A percentile compares a stretch with the other conserved stretches of the same genome.
Conservation (phyloP, 2,329 filamentous ascomycete species). For the Fusarium concolor region DNA sequence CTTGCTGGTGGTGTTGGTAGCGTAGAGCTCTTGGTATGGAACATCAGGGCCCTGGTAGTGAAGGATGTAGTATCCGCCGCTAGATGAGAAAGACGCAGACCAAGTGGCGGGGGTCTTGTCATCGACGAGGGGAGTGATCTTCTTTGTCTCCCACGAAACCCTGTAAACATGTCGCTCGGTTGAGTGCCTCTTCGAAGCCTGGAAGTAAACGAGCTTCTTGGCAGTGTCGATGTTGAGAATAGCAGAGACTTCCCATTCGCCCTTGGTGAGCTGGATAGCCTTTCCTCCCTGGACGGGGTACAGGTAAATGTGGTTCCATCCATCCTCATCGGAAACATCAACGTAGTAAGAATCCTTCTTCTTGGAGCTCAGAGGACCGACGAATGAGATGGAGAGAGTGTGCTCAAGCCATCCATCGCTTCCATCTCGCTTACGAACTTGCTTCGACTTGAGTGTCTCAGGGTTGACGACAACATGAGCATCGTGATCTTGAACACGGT, state of each 20-base stretch:
- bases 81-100: constrained; percentile 73
- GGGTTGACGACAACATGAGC: constrained; percentile 71
- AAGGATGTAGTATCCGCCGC: constrained; percentile 73
- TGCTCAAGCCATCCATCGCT: constrained; percentile 73
- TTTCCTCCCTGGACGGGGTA: constrained; percentile 68
- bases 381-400: constrained; percentile 65
- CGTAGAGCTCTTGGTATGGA: constrained; percentile 75
- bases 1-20: constrained; percentile 62
- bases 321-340: constrained; percentile 73
- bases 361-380: constrained; percentile 58
- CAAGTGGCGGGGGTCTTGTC: constrained; percentile 69
- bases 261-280: constrained; percentile 68
- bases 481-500: constrained; percentile 74
- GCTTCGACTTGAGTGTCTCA: constrained; percentile 56
- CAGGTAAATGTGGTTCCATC: constrained; percentile 77
- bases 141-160: constrained; percentile 66
- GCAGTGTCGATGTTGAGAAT: constrained; percentile 70
- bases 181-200: constrained; percentile 72
- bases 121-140: constrained; percentile 71
- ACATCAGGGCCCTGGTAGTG: constrained; percentile 74
- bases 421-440: constrained; percentile 68
- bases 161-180: constrained; percentile 77
- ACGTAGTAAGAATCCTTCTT: constrained; percentile 66
- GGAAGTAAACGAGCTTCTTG: constrained; percentile 70
- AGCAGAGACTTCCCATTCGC: constrained; percentile 72